Evolutionary conservation across 2,329 filamentous ascomycete genomes (phyloP).

Genomic region (Alternaria novae-zelandiae): DNA sequence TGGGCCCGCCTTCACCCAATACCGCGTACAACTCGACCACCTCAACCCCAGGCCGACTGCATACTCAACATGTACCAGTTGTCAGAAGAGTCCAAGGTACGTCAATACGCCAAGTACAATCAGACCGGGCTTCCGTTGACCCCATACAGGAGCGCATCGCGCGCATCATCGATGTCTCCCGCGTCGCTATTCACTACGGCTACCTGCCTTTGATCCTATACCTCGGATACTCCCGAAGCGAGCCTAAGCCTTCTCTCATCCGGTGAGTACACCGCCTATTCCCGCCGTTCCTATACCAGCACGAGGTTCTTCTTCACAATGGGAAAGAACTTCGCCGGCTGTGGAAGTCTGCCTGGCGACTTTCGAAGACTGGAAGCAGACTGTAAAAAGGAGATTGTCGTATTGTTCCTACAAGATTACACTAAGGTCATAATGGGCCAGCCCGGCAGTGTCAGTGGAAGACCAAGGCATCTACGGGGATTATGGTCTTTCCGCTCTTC

Average conservation of each 20-base stretch:
- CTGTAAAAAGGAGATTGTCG: not conserved
- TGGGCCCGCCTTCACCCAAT: conserved; percentile 8
- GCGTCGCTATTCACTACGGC: conserved; percentile 95
- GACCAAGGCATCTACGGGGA: not conserved
- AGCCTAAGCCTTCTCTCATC: conserved; percentile 83
- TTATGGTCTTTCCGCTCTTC: not conserved
- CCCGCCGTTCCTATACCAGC: not conserved
- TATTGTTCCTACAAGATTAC: not conserved
- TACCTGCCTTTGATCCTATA: conserved; percentile 97
- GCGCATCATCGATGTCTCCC: conserved; percentile 92
- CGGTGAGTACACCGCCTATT: conserved; percentile 56
- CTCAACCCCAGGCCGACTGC: not conserved
- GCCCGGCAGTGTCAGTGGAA: not conserved
- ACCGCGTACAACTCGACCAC: conserved; percentile 1
- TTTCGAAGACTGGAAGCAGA: not conserved
- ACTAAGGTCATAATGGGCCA: not conserved
- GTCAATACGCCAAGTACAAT: not conserved
- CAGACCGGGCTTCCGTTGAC: conserved; percentile 29
- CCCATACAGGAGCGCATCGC: conserved; percentile 86
- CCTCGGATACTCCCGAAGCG: conserved; percentile 94
- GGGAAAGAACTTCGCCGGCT: not conserved
- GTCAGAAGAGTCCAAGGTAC: conserved; percentile 96
- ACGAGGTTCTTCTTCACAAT: not conserved
- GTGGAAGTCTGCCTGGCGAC: not conserved
- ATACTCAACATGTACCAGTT: conserved; percentile 63